Conservation (phyloP, 495 filamentous ascomycete species). For the Aspergillus ostianus region DNA sequence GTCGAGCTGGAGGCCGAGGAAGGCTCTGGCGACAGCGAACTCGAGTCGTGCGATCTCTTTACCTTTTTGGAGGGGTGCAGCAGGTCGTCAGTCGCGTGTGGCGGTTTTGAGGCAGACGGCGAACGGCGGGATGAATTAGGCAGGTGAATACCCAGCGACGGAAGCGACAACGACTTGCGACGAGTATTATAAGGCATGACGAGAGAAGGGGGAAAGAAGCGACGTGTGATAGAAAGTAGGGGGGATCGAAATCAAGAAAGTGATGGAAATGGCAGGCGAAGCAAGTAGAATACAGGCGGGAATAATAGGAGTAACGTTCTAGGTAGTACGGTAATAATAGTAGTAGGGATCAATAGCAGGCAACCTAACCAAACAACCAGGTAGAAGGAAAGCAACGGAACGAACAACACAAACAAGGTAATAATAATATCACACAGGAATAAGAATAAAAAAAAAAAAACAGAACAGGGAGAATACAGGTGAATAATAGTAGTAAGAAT, state of each 20-base stretch:
- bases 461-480: neutral
- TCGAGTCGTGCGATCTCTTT: constrained; percentile 73
- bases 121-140: constrained; percentile 74
- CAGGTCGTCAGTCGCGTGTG: constrained; percentile 51
- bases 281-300: neutral
- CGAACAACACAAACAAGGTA: neutral
- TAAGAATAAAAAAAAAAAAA: neutral
- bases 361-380: constrained; percentile 5
- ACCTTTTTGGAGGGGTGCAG: constrained; percentile 75
- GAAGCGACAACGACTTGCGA: constrained; percentile 92
- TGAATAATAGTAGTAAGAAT: constrained; percentile 12
- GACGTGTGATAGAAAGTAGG: neutral
- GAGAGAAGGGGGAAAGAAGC: constrained; percentile 3
- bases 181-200: constrained; percentile 95
- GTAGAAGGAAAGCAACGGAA: neutral
- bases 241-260: neutral
- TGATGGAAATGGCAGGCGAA: neutral
- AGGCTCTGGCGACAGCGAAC: constrained; percentile 53
- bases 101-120: constrained; percentile 56
- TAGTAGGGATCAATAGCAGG: constrained; percentile 8
- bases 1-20: constrained; percentile 26
- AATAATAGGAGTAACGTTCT: constrained; percentile 20
- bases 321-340: constrained; percentile 13
- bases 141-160: constrained; percentile 88
- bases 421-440: neutral